Percentiles rank a stretch among this genome's conserved stretches.
phyloP scores from a whole-genome alignment of 2,329 filamentous ascomycete species.

The Basipetospora chlamydospora region DNA sequence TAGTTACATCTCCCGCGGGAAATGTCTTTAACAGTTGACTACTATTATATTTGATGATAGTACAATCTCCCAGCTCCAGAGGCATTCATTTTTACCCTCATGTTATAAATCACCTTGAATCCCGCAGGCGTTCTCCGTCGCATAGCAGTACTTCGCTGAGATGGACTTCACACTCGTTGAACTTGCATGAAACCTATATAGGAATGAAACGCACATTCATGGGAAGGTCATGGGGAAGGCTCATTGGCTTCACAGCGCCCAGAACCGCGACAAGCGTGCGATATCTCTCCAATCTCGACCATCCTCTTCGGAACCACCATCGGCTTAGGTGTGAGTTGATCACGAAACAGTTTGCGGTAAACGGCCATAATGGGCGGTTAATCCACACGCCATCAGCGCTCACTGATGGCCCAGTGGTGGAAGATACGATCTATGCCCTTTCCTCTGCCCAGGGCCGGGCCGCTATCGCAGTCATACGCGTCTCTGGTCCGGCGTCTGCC shows the following conservation, averaged over 20 bases:
- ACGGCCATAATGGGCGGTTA: not conserved
- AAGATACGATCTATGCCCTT: slow-evolving; percentile 76
- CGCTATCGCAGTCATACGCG: slow-evolving; percentile 78
- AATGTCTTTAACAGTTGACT: not conserved
- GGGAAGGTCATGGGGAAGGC: not conserved
- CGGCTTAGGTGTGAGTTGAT: too few species aligned
- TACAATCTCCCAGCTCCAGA: too few species aligned
- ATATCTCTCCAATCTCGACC: too few species aligned
- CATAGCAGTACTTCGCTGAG: too few species aligned
- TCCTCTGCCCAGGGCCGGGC: slow-evolving; percentile 76
- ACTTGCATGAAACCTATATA: too few species aligned
- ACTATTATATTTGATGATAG: too few species aligned
- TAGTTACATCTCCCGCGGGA: not conserved
- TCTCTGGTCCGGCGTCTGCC: slow-evolving; percentile 63
- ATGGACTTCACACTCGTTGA: too few species aligned
- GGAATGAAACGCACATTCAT: not conserved
- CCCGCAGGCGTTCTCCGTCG: too few species aligned
- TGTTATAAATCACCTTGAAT: too few species aligned
- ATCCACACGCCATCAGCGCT: not conserved
- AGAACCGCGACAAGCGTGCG: not conserved
- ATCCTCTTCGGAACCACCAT: too few species aligned
- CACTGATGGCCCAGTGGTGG: not conserved
- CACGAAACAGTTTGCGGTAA: not conserved
- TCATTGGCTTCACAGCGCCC: not conserved
- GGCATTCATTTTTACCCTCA: too few species aligned